Conservation (phyloP, 306 rosid genomes). For the Clitoria ternatea region DNA sequence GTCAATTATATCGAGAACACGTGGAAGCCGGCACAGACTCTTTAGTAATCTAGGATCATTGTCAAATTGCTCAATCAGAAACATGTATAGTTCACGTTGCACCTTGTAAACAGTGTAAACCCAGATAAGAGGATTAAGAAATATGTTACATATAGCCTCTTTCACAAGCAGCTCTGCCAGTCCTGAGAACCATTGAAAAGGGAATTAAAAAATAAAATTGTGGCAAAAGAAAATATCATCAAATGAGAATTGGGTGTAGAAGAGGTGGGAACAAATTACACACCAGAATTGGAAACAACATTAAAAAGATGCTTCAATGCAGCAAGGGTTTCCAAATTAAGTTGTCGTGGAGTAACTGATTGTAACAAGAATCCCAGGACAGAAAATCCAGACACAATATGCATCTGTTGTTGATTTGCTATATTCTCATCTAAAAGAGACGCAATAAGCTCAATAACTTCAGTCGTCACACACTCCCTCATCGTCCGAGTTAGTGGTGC, state of each 20-base stretch:
- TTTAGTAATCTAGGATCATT: slow-evolving; percentile 78
- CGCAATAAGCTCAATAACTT: slow-evolving; percentile 87
- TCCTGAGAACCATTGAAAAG: slow-evolving; percentile 39
- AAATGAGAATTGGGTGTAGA: slow-evolving; percentile 17
- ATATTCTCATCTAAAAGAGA: slow-evolving; percentile 86
- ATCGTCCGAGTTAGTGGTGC: slow-evolving; percentile 33
- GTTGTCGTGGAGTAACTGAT: slow-evolving; percentile 78
- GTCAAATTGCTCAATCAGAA: slow-evolving; percentile 93
- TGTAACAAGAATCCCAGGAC: slow-evolving; percentile 92
- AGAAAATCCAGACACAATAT: slow-evolving; percentile 92
- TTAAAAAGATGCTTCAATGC: slow-evolving; percentile 80
- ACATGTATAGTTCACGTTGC: slow-evolving; percentile 95
- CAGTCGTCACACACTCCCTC: slow-evolving; percentile 63
- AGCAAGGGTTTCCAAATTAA: slow-evolving; percentile 76
- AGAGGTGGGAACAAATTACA: slow-evolving; percentile 13
- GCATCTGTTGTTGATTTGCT: slow-evolving; percentile 97
- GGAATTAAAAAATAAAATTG: slow-evolving; percentile 17
- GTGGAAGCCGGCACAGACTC: slow-evolving; percentile 81
- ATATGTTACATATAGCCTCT: slow-evolving; percentile 81
- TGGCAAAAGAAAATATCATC: slow-evolving; percentile 15
- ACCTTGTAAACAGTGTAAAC: slow-evolving; percentile 65
- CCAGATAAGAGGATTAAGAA: slow-evolving; percentile 94
- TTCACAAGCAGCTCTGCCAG: slow-evolving; percentile 71
- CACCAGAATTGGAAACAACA: slow-evolving; percentile 80
- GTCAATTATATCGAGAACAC: slow-evolving; percentile 75